Base-by-base conservation (phyloP, 805 yeast species). In the Ogataea naganishii region DNA sequence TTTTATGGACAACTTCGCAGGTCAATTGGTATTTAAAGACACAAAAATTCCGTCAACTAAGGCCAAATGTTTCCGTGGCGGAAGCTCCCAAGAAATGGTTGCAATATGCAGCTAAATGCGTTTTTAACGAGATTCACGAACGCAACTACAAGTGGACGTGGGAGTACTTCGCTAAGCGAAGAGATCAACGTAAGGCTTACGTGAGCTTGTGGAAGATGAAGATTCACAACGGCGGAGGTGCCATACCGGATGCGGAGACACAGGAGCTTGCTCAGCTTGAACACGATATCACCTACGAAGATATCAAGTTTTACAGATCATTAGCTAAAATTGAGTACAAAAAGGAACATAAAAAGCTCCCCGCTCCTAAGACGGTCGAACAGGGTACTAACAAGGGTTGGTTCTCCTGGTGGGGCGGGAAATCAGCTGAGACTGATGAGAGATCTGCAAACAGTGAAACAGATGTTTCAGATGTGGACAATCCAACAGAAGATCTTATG, bases 51-150 rank as follows among this genome's bases (percentile, higher is more conserved):
- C 70, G 83, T 41, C 72, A 67, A 33, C 60, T 69, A 33, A 71
- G 89, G 38, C 98, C 98, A 3, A 57, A 54, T 26, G 43, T 43
- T 4, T n/a, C 68, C 1, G 61, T 66, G 2, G 38, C 46, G 14
- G 84, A 84, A 23, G 69, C 76, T 39, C 95, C 96, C 0, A 60
- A 52, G 27, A 76, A 69, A 22, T 92, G 98, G 98, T 72, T 92
- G 44, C 52, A 60, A 36, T 92, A 83, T 51, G 80, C 92, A 6
- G 89, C 83, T 1, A 56, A 67, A n/a, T 76, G 83, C 14, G 82
- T 92, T 3, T 55, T 73, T 25, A 64, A 74, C 34, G 95, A 86
- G 47, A 77, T 92, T 23, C 95, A 82, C 44, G 92, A 84, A 35
- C 73, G 69, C 44, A 75, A 82, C 48, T 69, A 75, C 42, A 73